Evolutionary conservation across 2,329 filamentous ascomycete genomes (phyloP), one percentile per base, ranked within the genome.

Genomic region (Basipetospora sp.): DNA sequence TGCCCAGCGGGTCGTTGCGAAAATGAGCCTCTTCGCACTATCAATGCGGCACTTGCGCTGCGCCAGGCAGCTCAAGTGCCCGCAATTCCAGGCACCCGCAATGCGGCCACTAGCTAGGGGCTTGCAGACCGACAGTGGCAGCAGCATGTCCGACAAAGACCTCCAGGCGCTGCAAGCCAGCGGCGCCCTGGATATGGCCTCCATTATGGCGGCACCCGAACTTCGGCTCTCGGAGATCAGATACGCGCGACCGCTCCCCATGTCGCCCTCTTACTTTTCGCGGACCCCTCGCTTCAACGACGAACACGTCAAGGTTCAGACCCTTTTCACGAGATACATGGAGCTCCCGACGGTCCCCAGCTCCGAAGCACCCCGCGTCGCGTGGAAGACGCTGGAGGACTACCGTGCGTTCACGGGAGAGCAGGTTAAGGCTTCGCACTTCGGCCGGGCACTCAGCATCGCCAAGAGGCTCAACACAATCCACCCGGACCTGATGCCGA

Each of bases 241-340:
- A 18, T 69, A 74, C 45, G 77, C 82, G 38, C 83, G 90, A 46
- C 65, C 92, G 16, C 64, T 94, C 26, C 90, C 90, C 15, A 69
- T 71, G 18, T 94, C 87, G 26, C 78, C 84, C 3, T 90, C 88
- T n/a, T 98, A 98, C 62, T 98, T 96, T 64, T 87, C 85, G 37
- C 80, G 80, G 37, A 79, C 79, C 43, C 81, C 87, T 2, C 67
- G 71, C 39, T 94, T 94, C 65, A 90, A 80, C 59, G 90, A 98
- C 60, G 73, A 82, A 50, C 74, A 81, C 48, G 71, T 96, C 46
- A 63, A 67, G 32, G 68, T 98, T 34, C 74, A 84, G 48, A 67
- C 71, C 9, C 69, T 96, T 17, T 61, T 81, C 40, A 74, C 74
- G 38, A 78, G 75, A 57, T 80, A 90, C 54, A 69, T 74, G 40